Percentiles rank a stretch among this genome's conserved stretches.
Evolutionary conservation across 1,284 basidiomycete genomes (phyloP).

Genomic region (Moesziomyces sp.): DNA sequence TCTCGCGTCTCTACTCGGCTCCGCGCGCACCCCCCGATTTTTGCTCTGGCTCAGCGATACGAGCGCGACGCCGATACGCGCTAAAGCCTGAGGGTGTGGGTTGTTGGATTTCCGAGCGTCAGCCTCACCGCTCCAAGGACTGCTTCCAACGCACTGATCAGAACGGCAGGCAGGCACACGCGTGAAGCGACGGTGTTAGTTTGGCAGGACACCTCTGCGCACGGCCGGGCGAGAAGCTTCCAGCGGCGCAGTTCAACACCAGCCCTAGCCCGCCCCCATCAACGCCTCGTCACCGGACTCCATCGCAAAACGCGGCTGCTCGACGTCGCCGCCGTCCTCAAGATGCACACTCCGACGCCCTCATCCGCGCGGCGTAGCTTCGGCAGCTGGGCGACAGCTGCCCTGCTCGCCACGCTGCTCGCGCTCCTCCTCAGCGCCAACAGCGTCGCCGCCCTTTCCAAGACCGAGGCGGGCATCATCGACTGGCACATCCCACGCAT

Average conservation of each 20-base stretch:
- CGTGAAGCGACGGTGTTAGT: slow-evolving; percentile 5
- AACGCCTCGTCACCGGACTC: neutral
- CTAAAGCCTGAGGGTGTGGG: neutral
- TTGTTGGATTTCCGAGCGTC: no score
- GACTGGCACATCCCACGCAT: slow-evolving; percentile 54
- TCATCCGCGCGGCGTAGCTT: slow-evolving; percentile 20
- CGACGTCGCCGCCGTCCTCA: slow-evolving; percentile 3
- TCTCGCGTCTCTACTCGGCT: neutral
- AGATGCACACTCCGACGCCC: slow-evolving; percentile 22
- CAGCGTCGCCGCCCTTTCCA: slow-evolving; percentile 27
- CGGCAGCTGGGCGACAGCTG: slow-evolving; percentile 11
- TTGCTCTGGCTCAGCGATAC: neutral
- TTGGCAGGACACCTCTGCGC: neutral
- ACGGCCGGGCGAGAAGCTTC: slow-evolving; percentile 6
- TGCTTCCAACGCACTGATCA: no score
- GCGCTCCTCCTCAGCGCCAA: slow-evolving; percentile 14
- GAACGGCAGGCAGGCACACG: neutral
- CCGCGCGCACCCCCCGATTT: slow-evolving; percentile 16
- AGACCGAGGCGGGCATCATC: slow-evolving; percentile 46
- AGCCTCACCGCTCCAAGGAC: no score
- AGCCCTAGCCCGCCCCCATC: neutral
- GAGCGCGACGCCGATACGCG: neutral
- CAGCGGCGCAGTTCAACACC: neutral
- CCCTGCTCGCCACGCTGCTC: slow-evolving; percentile 24
- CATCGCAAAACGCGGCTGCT: neutral